Base-by-base conservation (phyloP, 2,329 filamentous ascomycete species). In the Didymella keratinophila region DNA sequence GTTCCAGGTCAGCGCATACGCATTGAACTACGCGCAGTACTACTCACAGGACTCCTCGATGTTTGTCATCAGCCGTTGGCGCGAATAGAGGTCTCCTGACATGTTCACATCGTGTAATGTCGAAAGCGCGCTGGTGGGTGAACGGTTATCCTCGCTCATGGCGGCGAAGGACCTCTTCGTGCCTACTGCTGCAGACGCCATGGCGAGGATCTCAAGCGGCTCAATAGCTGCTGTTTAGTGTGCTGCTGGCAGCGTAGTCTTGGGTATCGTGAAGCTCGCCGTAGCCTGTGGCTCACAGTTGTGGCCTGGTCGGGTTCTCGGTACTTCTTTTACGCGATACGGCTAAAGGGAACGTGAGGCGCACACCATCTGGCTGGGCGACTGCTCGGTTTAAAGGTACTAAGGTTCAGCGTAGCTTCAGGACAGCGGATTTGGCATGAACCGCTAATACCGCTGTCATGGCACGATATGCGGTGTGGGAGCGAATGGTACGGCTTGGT, bases 111-210 rank as follows among this genome's bases (percentile, higher is more conserved):
- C 50, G 30, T 58, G 56, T 11, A 54, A 43, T 6, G 39, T 46
- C 27, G 56, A 54, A 10, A 58, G 34, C 27, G 56, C 28, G 27
- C 21, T 43, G 18, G 50, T 42, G 25, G 56, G 41, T 25, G 56
- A 54, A 41, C 41, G 45, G 41, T 46, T 60, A 20, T 65, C 64
- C 20, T 70, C 69, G 52, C 60, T 61, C 61, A 74, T 68, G 32
- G 64, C 56, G 4, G 70, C 64, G 45, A 71, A 71, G 12, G 64
- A 60, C 53, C 72, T 66, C 60, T 75, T 75, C 52, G 64, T 62
- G 12, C 71, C 71, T 10, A 71, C 64, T 28, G 62, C 62, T 42
- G 62, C 67, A 37, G 69, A 66, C n/a, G 69, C 69, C 72, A 75
- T 75, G 44, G 55, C 56, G 32, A 34, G 39, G 36, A 41, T 27